phyloP scores from a whole-genome alignment of 441 rosid genomes.

The Biscutella laevigata region DNA sequence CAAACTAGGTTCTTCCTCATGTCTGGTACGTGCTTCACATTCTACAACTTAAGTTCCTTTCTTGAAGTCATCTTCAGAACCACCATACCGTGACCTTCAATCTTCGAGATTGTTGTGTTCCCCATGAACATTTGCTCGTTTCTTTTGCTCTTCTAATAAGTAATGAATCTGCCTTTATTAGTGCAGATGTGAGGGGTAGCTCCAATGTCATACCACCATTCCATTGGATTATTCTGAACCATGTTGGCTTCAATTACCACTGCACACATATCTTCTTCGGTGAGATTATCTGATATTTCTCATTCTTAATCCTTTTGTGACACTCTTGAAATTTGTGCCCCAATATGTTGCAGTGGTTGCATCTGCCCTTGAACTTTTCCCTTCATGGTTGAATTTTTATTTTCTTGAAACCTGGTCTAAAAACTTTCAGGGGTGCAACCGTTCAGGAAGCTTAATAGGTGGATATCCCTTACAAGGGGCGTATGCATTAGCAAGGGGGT shows the following conservation, averaged over 20 bases:
- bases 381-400: too few relatives aligned
- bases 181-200: neutral
- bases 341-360: too few relatives aligned
- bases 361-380: too few relatives aligned
- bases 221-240: neutral
- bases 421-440: too few relatives aligned
- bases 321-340: too few relatives aligned
- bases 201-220: neutral
- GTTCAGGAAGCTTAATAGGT: too few relatives aligned
- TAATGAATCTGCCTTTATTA: neutral
- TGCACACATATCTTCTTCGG: neutral
- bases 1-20: too few relatives aligned
- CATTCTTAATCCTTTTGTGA: too few relatives aligned
- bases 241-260: neutral
- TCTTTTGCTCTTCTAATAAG: neutral
- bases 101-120: neutral
- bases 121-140: neutral
- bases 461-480: too few relatives aligned
- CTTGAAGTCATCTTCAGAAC: neutral
- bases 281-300: neutral
- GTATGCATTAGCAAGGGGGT: too few relatives aligned
- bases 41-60: neutral
- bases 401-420: too few relatives aligned
- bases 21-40: neutral
- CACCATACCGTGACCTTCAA: neutral